Base-by-base conservation (phyloP, 306 rosid species). In the Crotalaria pallida region DNA sequence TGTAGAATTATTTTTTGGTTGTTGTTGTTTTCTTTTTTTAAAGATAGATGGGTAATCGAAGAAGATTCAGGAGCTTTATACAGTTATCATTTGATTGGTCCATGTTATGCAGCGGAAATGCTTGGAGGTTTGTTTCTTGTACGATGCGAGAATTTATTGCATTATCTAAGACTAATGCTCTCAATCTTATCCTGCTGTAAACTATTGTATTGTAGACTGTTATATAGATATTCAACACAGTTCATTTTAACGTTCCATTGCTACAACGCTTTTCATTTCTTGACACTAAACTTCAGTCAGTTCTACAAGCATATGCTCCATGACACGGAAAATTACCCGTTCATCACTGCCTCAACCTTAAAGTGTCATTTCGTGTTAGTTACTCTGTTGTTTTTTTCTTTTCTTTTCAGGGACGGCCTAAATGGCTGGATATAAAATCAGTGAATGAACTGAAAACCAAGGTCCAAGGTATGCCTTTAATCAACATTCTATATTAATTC, bases 371-470 rank as follows among this genome's bases (percentile, higher is more conserved):
- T 61, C 29, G 67, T 40, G 59, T 56, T 40, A 12, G 24, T 59
- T 41, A 8, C 15, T 67, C 24, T 75, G 5, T 65, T 60, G 48
- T 47, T 79, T 47, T 8, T 72, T 72, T 10, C 2, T 6, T 6
- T 7, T 21, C 12, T 51, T 74, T 50, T 18, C 88, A 94, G 99
- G 96, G 88, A 69, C 79, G 99, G 23, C 99, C 96, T 1, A 88
- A 80, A 72, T 94, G 99, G 99, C 74, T 94, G 78, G 64, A 84
- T 19, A 68, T 94, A 48, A 86, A 76, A 59, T 84, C 92, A 0
- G 96, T 94, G 12, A 73, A 88, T 72, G 97, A 91, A 76, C 87
- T 91, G 76, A 94, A 94, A 83, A 91, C 97, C 17, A 94, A 94
- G 86, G 56, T 94, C n/a, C n/a, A n/a, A n/a, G n/a, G n/a, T n/a